These are phyloP conservation scores for Solanum neorickii DNA, from an alignment of 257 asterid species.

Conservation along the genomic window DNA sequence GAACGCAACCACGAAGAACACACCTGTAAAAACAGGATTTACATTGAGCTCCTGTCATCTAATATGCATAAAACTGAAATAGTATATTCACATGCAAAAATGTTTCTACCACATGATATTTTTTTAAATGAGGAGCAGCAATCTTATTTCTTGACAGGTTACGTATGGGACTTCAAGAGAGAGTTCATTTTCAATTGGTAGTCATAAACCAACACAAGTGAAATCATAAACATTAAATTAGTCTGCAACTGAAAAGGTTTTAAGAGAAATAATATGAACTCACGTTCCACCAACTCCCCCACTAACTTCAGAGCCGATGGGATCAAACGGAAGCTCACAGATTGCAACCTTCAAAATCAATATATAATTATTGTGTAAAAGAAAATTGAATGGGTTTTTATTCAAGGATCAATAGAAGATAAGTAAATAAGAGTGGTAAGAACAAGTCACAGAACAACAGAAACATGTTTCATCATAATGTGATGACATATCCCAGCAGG, in stretches of 20 bases:
- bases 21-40: conserved; percentile 25
- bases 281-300: conserved; percentile 99
- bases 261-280: conserved; percentile 16
- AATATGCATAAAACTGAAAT: neutral
- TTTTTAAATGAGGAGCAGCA: neutral
- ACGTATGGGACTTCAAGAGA: neutral
- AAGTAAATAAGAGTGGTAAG: neutral
- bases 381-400: neutral
- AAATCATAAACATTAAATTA: neutral
- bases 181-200: neutral
- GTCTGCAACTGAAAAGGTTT: neutral
- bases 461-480: neutral
- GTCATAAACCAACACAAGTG: neutral
- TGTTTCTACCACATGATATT: neutral
- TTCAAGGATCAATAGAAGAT: neutral
- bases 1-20: conserved; percentile 99
- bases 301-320: conserved; percentile 77
- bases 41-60: neutral
- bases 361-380: neutral
- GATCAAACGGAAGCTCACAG: conserved; percentile 99
- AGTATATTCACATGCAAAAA: neutral
- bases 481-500: neutral
- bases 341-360: conserved; percentile 56
- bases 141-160: neutral
- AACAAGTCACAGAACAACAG: neutral